Evolutionary conservation across 768 basidiomycete genomes (phyloP), one percentile per base, ranked within the genome.

Genomic region (Kwoniella mangroviensis): DNA sequence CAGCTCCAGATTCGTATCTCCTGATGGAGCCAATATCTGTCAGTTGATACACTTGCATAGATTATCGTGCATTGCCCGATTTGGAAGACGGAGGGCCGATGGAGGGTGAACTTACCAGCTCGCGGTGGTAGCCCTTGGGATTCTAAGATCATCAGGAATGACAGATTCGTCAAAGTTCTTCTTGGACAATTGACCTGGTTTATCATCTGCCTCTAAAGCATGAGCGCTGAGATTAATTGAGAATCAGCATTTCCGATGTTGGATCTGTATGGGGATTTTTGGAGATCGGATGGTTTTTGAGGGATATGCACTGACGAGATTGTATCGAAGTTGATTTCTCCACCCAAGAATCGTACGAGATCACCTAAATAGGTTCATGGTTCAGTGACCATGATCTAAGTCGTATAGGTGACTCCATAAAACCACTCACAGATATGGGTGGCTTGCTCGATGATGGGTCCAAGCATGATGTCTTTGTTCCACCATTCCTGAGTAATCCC

Each of bases 1-100:
- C 92, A 40, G 95, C 96, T 5, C 96, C 96, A 63, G 87, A 92
- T 73, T 92, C 90, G 82, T 98, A 98, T 86, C 98, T 98, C 83
- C 83, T 83, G n/a, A 66, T 11, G 45, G 11, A 22, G 26, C 11
- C 43, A 7, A 43, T 34, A 6, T 5, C 6, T 34, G 34, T 34
- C 34, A 34, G 34, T 34, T 7, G 6, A 34, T 34, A 34, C 9
- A 34, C 34, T 7, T 24, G 41, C 24, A 12, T 17, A 1, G 54
- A 4, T n/a, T 15, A 45, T 9, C 19, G 49, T 19, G 59, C 19
- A 15, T 26, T 22, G 15, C n/a, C n/a, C n/a, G n/a, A n/a, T n/a
- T n/a, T n/a, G n/a, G n/a, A n/a, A n/a, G n/a, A n/a, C n/a, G n/a
- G n/a, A n/a, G n/a, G n/a, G n/a, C n/a, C n/a, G n/a, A n/a, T n/a